phyloP scores from a whole-genome alignment of 2,329 filamentous ascomycete species.

The Paracoccidioides lutzii region DNA sequence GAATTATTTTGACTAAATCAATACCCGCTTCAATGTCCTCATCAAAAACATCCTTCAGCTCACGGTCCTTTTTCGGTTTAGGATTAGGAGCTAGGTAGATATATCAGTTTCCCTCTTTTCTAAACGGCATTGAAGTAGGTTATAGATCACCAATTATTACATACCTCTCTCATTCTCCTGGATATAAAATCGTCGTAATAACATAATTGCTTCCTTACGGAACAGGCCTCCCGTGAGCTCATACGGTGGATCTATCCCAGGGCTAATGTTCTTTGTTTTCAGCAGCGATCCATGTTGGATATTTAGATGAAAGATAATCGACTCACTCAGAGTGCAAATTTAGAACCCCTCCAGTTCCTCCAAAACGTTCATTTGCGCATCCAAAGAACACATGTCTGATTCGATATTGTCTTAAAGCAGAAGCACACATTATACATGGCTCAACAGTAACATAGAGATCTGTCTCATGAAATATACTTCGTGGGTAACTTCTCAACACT shows the following conservation, averaged over 20 bases:
- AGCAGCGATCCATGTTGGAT: slow-evolving; percentile 3
- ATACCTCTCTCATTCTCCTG: slow-evolving; percentile 89
- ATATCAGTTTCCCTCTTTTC: slow-evolving; percentile 1
- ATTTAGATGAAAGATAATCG: neutral
- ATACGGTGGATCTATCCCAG: slow-evolving; percentile 64
- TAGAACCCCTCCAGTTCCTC: slow-evolving; percentile 87
- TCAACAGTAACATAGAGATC: slow-evolving; percentile 95
- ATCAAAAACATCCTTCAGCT: slow-evolving; percentile 47
- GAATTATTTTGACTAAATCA: neutral
- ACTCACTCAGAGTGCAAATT: slow-evolving; percentile 61
- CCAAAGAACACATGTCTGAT: slow-evolving; percentile 91
- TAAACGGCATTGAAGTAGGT: neutral
- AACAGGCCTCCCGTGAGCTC: slow-evolving; percentile 78
- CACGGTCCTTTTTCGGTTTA: slow-evolving; percentile 50
- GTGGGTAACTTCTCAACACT: slow-evolving; percentile 51
- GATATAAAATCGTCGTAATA: slow-evolving; percentile 88
- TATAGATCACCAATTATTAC: neutral
- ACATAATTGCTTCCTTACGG: slow-evolving; percentile 81
- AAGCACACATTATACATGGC: slow-evolving; percentile 98
- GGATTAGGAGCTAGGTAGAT: slow-evolving; percentile 46
- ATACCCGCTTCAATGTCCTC: neutral
- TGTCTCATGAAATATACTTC: slow-evolving; percentile 56
- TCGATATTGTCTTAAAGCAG: slow-evolving; percentile 72
- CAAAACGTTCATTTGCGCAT: slow-evolving; percentile 91
- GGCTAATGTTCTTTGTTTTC: slow-evolving; percentile 23